Evolutionary conservation across 805 yeast genomes (phyloP).

Genomic region (Ogataea henricii): DNA sequence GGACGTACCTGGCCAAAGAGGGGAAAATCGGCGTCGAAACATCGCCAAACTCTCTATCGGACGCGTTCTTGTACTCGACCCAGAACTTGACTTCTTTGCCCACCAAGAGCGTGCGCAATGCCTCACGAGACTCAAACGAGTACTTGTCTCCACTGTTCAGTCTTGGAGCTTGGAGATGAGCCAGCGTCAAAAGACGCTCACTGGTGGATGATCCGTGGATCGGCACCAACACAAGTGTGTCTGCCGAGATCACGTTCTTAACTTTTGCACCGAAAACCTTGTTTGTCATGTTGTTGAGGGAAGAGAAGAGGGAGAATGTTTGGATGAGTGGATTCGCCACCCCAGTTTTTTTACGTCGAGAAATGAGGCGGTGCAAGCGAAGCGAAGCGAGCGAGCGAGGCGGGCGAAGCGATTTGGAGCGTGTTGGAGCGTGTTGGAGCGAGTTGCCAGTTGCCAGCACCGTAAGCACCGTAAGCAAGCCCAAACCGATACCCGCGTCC

Average conservation of each 20-base stretch:
- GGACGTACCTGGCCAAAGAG: slow-evolving; percentile 57
- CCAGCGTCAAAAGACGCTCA: slow-evolving; percentile 66
- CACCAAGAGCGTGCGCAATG: slow-evolving; percentile 58
- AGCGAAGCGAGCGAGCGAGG: not conserved
- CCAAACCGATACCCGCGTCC: too few species aligned
- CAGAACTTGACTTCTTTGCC: slow-evolving; percentile 66
- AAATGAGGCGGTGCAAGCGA: not conserved
- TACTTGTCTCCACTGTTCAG: slow-evolving; percentile 44
- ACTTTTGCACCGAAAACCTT: slow-evolving; percentile 57
- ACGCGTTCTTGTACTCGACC: slow-evolving; percentile 53
- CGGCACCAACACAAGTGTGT: slow-evolving; percentile 64
- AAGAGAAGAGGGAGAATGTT: not conserved
- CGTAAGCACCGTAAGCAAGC: too few species aligned
- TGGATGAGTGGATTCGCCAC: not conserved
- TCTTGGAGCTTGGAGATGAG: slow-evolving; percentile 63
- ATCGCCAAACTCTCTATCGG: slow-evolving; percentile 73
- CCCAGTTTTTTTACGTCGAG: slow-evolving; percentile 4
- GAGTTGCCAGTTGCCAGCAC: too few species aligned
- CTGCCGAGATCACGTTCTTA: slow-evolving; percentile 70
- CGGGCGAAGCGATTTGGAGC: not conserved
- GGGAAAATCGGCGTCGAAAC: slow-evolving; percentile 61
- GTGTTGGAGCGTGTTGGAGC: too few species aligned
- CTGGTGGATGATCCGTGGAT: slow-evolving; percentile 47
- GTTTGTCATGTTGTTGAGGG: slow-evolving; percentile 27
- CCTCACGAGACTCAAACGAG: slow-evolving; percentile 63